phyloP scores from a whole-genome alignment of 169 alveolate species.

The Nephromyces sp. region DNA sequence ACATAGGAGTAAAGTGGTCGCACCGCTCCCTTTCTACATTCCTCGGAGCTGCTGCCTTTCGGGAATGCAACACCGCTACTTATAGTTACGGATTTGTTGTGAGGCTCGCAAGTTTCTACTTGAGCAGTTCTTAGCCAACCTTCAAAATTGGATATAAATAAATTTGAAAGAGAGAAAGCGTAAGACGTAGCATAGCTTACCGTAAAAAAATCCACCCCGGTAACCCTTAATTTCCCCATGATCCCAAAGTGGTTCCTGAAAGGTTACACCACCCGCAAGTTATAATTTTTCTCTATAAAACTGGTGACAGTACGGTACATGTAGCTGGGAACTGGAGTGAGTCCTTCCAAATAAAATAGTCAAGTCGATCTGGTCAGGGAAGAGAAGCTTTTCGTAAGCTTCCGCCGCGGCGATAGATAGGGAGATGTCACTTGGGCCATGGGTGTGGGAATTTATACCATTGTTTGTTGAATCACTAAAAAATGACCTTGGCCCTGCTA shows the following conservation, averaged over 20 bases:
- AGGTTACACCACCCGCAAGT: too few species aligned
- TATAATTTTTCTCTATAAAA: too few species aligned
- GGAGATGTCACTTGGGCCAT: slow-evolving; percentile 19
- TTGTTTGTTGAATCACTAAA: background rate
- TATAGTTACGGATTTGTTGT: background rate
- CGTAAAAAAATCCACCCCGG: background rate
- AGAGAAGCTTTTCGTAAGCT: too few species aligned
- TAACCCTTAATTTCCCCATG: background rate
- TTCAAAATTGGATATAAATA: background rate
- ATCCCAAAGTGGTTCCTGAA: background rate
- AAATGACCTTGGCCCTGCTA: slow-evolving; percentile 6
- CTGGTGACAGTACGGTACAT: too few species aligned
- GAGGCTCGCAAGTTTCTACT: background rate
- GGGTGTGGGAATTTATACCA: slow-evolving; percentile 14
- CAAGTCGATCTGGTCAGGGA: too few species aligned
- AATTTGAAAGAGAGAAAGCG: too few species aligned
- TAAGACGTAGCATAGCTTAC: too few species aligned
- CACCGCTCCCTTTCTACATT: background rate
- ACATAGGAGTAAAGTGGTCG: too few species aligned
- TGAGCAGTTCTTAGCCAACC: background rate
- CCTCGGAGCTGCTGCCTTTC: background rate
- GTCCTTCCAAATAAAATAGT: too few species aligned
- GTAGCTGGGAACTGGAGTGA: too few species aligned
- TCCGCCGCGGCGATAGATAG: background rate
- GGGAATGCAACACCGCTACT: background rate